Base-by-base conservation (phyloP, 108 stramenopile genomes). In the Epithemia pelagica region DNA sequence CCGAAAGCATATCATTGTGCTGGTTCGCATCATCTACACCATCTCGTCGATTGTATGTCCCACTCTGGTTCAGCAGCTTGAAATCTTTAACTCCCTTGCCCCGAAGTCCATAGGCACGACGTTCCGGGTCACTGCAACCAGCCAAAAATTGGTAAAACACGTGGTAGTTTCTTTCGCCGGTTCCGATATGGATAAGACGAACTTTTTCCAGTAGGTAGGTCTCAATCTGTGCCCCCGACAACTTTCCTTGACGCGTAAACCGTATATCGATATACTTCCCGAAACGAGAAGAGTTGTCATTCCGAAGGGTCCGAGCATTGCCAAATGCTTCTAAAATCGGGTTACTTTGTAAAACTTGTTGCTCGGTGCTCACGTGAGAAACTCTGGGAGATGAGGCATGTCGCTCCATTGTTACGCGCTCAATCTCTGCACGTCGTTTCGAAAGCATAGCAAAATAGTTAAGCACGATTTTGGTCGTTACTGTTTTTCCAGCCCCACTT, bases 271-370 rank as follows among this genome's bases (percentile, higher is more conserved):
- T 89, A 65, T 81, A 88, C 63, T 89, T 89, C 52, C 88, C 91
- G 65, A 95, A 96, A 1, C 96, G 78, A 29, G 83, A 78, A 18
- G 92, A 94, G 74, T 98, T 98, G 78, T 97, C 96, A 70, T 98
- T 98, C 18, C 97, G 90, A 54, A 94, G 80, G 26, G 97, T 98
- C 19, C 92, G 70, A 20, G 97, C 97, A 73, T 98, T 98, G 25
- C 97, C 97, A 76, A 97, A 98, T 10, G 96, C 88, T 71, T 98
- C 97, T 23, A 98, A 75, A 59, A 98, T 98, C 3, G 97, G 96
- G 69, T 98, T 98, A 33, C 81, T 84, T 68, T 93, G 86, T 54
- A 97, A 69, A n/a, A 96, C 95, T 64, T 92, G 90, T 57, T 90
- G 87, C 69, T 93, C 95, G 53, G 89, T 92, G 65, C 78, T 85